Percentiles rank a stretch among this genome's conserved stretches.
Conservation (phyloP, 2,329 filamentous ascomycete genomes). For the Phyllosticta citriasiana region DNA sequence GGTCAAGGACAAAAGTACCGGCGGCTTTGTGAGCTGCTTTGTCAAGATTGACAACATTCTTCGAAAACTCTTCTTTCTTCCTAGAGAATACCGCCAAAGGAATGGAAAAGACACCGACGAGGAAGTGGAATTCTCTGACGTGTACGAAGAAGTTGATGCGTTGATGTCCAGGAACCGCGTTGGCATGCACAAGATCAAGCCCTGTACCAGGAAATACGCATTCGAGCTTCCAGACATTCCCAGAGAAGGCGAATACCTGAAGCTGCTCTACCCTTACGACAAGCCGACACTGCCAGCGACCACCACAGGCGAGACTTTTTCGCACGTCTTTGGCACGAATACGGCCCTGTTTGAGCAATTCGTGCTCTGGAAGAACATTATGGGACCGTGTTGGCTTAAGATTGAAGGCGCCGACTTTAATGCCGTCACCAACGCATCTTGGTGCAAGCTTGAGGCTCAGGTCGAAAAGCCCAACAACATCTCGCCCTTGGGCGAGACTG, state of each 20-base stretch:
- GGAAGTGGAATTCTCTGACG: slow-evolving; percentile 74
- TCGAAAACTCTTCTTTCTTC: slow-evolving; percentile 86
- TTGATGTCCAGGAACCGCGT: slow-evolving; percentile 84
- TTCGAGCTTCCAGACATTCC: slow-evolving; percentile 85
- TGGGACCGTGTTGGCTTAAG: slow-evolving; percentile 96
- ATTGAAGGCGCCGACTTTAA: slow-evolving; percentile 79
- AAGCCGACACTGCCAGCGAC: slow-evolving; percentile 65
- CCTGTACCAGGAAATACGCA: slow-evolving; percentile 81
- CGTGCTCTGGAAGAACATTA: slow-evolving; percentile 96
- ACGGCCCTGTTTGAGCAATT: slow-evolving; percentile 96
- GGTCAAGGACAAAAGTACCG: slow-evolving; percentile 77
- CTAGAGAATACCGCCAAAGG: slow-evolving; percentile 53
- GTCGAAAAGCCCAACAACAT: slow-evolving; percentile 71
- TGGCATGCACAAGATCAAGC: slow-evolving; percentile 86
- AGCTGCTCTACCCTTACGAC: slow-evolving; percentile 90
- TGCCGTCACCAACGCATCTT: slow-evolving; percentile 81
- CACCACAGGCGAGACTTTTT: slow-evolving; percentile 76
- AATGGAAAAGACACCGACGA: slow-evolving; percentile 62
- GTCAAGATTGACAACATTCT: slow-evolving; percentile 92
- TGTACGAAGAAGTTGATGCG: slow-evolving; percentile 79
- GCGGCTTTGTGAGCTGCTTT: slow-evolving; percentile 78
- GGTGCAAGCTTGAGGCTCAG: slow-evolving; percentile 89
- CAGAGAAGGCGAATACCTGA: slow-evolving; percentile 82
- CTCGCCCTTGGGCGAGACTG: slow-evolving; percentile 61
- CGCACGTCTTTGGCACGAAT: slow-evolving; percentile 85